phyloP scores from a whole-genome alignment of 2,329 filamentous ascomycete genomes.

The Huntiella omanensis region DNA sequence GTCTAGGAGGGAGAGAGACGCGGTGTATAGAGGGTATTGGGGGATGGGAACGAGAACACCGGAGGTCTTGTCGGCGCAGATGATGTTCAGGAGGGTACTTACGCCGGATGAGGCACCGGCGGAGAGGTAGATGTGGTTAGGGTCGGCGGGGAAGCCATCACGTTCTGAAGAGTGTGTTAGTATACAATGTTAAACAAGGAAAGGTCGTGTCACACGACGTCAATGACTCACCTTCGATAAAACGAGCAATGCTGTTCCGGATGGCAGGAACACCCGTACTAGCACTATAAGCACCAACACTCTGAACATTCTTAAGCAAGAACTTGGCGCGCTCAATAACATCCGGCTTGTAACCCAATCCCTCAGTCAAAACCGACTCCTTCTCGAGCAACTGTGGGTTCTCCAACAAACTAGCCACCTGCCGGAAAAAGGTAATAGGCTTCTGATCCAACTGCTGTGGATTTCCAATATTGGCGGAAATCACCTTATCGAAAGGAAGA shows the following conservation, averaged over 20 bases:
- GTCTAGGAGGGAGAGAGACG: constrained; percentile 69
- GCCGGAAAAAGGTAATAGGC: constrained; percentile 96
- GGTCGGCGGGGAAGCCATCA: constrained; percentile 72
- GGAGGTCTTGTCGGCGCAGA: constrained; percentile 57
- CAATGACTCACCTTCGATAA: constrained; percentile 56
- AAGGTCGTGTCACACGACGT: background rate
- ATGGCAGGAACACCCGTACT: constrained; percentile 77
- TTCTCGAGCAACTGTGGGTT: constrained; percentile 73
- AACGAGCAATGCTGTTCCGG: constrained; percentile 74
- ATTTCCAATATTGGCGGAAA: constrained; percentile 97
- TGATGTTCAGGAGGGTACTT: constrained; percentile 77
- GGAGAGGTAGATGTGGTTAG: constrained; percentile 73
- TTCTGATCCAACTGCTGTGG: constrained; percentile 98
- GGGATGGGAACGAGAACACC: constrained; percentile 90
- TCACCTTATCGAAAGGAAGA: constrained; percentile 76
- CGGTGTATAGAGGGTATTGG: constrained; percentile 95
- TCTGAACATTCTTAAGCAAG: constrained; percentile 67
- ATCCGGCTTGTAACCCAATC: constrained; percentile 75
- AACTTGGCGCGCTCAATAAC: constrained; percentile 67
- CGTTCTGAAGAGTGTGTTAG: constrained; percentile 31
- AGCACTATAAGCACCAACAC: constrained; percentile 90
- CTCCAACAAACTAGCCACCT: constrained; percentile 84
- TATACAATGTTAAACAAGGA: constrained; percentile 3
- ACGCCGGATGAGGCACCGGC: constrained; percentile 86
- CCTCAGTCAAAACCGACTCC: constrained; percentile 54